Evolutionary conservation across 345 rosid species (phyloP).

Genomic region (Eucalyptus caleyi): DNA sequence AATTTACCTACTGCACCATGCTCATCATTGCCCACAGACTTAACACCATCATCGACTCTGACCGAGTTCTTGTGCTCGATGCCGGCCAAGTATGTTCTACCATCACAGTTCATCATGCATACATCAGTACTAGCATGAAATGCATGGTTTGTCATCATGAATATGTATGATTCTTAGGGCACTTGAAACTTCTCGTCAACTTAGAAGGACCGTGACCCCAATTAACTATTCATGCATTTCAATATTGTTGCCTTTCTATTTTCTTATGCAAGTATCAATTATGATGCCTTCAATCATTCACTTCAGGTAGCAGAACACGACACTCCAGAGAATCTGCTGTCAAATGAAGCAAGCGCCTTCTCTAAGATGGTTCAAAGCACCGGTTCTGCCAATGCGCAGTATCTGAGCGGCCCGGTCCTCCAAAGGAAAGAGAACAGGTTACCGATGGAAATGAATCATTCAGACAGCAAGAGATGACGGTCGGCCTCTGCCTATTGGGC

Average conservation of each 20-base stretch:
- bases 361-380: conserved; percentile 71
- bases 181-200: neutral
- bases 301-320: conserved; percentile 67
- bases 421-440: conserved; percentile 8
- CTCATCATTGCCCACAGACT: conserved; percentile 85
- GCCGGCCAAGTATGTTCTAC: conserved; percentile 55
- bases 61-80: conserved; percentile 74
- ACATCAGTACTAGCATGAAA: neutral
- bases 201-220: neutral
- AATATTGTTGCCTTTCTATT: neutral
- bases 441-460: neutral
- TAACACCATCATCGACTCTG: conserved; percentile 82
- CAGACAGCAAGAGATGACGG: conserved; percentile 9
- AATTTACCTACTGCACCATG: conserved; percentile 83
- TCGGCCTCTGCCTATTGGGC: conserved; percentile 79
- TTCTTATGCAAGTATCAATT: neutral
- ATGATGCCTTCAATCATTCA: neutral
- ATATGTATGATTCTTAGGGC: neutral
- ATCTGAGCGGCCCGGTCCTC: conserved; percentile 43
- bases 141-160: neutral
- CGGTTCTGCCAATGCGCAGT: conserved; percentile 65
- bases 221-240: neutral
- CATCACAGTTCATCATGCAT: neutral
- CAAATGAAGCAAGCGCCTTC: conserved; percentile 50
- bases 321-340: conserved; percentile 55